Base-by-base conservation (phyloP, 2,329 filamentous ascomycete genomes). In the Penicillium sp. region DNA sequence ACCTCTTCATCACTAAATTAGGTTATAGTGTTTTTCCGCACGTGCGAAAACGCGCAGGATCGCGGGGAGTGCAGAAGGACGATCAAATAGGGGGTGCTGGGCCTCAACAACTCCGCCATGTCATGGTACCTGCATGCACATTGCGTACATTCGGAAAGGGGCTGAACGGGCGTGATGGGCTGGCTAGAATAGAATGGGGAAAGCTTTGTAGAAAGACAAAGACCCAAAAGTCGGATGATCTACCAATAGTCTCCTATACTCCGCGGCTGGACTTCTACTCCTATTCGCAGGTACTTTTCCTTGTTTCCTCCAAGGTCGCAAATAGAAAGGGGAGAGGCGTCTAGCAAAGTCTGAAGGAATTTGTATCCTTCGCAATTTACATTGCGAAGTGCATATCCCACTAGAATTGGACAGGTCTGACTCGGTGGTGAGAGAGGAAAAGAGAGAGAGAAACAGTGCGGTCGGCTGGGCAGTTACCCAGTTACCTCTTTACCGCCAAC, bases 401-500 rank as follows among this genome's bases (percentile, higher is more conserved):
- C 5, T 38, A 2, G 34, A 3, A n/a, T 18, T 38, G 16, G 15
- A 38, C 13, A 13, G 7, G 6, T 18, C 16, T 38, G 15, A 38
- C 38, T 26, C 26, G 41, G 41, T 26, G 41, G 41, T 28, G 41
- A 42, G 21, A 26, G 7, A 26, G 6, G 23, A 26, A 7, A 26
- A 26, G 24, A 26, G 24, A 4, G 7, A 26, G 24, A 26, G 24
- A 26, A 26, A 26, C 5, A 18, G 34, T 42, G 52, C 56, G 58
- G 59, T 60, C 58, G 59, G 56, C 56, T 48, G 52, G 59, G 56
- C 56, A 50, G 52, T 56, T 53, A 26, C 24, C 24, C 46, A 54
- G 54, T 61, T 62, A 62, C 58, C 59, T 58, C 58, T 58, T 61
- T 62, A 62, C 59, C 59, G 59, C 59, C 59, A 52, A 58, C 57